These are phyloP conservation scores for Nymphaea colorata DNA, from an alignment of 164 flowering plant species.

Conservation along the genomic window DNA sequence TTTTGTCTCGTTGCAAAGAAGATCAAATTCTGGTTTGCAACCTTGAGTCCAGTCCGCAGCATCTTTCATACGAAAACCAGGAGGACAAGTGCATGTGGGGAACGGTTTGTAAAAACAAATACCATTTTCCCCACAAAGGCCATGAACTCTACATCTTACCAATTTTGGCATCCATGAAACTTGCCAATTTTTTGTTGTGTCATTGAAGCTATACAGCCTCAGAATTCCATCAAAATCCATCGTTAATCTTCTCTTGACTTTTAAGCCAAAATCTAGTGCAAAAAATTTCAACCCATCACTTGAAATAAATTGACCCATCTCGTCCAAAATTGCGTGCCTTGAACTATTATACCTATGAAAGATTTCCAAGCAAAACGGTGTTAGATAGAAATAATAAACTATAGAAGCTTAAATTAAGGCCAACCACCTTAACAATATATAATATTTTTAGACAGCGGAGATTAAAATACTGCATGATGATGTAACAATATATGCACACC, in stretches of 20 bases:
- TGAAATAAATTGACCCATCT: slow-evolving; percentile 8
- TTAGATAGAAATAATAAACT: no score
- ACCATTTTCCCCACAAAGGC: slow-evolving; percentile 15
- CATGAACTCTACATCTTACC: slow-evolving; percentile 11
- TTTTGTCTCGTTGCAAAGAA: background rate
- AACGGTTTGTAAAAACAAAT: slow-evolving; percentile 10
- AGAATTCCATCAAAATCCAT: slow-evolving; percentile 17
- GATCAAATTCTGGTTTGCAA: slow-evolving; percentile 10
- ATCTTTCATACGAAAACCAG: slow-evolving; percentile 9
- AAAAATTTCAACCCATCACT: slow-evolving; percentile 6
- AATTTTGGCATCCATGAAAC: slow-evolving; percentile 11
- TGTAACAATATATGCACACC: no score
- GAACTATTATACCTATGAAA: slow-evolving; percentile 8
- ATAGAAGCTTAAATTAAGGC: no score
- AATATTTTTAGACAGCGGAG: no score
- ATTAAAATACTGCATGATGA: no score
- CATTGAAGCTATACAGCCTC: slow-evolving; percentile 14
- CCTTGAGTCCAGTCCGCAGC: slow-evolving; percentile 12
- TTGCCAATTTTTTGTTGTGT: slow-evolving; percentile 7
- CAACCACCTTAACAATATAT: no score
- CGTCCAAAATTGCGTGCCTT: slow-evolving; percentile 12
- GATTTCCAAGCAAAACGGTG: no score
- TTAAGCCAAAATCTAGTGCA: slow-evolving; percentile 14
- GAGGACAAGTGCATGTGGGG: slow-evolving; percentile 11
- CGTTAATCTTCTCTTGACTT: slow-evolving; percentile 12